Evolutionary conservation across 2,329 filamentous ascomycete species (phyloP), one percentile per base, ranked within the genome.

Genomic region (Parafenestella ontariensis): DNA sequence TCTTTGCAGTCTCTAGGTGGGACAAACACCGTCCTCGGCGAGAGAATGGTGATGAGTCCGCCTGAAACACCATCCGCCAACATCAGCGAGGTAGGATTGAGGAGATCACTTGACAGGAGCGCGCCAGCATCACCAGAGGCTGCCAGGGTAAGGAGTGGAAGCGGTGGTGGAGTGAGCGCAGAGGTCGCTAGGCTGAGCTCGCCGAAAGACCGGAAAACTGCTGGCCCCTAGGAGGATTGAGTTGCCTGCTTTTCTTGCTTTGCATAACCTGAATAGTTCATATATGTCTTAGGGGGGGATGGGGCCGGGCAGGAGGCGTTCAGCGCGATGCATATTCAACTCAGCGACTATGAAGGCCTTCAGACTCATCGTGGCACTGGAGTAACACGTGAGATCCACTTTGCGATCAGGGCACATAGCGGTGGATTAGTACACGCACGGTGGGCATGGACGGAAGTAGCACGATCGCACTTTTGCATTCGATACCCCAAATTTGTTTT

Each of bases 131-230:
- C 64, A 17, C 57, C 62, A 3, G 59, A 61, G 26, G 44, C 51
- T 17, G 56, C 31, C 1, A 58, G 59, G 20, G 51, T 50, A 6
- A 60, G 68, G 29, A 71, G 65, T 39, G 61, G 62, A 8, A 72
- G 65, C 48, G 61, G 55, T 23, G 62, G 71, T 23, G 62, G 71
- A 6, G 66, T 75, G 2, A 50, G 58, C 31, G 73, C 75, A 59
- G 69, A 74, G 42, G 69, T 75, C 21, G 72, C 72, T 3, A 64
- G 69, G 28, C 48, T 75, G 29, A 68, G 48, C n/a, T 46, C 65
- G 17, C 56, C 64, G n/a, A 59, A 63, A 18, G 24, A 29, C n/a
- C 11, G 23, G 65, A 68, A 18, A 49, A 55, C 15, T 47, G 44
- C 26, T 11, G 4, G 17, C 2, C 6, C 31, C 7, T 45, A 50